Percentiles rank a stretch among this genome's conserved stretches.
These are phyloP conservation scores for Fraxinus pennsylvanica DNA, from an alignment of 257 asterid genomes.

Conservation along the genomic window DNA sequence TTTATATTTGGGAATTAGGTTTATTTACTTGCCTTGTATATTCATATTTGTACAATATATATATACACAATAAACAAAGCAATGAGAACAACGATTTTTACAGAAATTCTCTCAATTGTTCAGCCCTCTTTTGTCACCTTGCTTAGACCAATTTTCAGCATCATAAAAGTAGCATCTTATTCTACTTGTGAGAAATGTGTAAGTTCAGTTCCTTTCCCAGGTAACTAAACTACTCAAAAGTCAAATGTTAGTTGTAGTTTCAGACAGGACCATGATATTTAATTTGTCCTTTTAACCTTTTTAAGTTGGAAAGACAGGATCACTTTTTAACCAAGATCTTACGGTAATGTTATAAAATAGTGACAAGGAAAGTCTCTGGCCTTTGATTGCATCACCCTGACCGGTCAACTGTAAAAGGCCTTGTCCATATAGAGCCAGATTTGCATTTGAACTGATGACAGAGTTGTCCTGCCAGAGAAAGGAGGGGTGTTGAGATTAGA, in stretches of 20 bases:
- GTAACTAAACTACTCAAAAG: conserved; percentile 5
- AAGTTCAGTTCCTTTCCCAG: conserved; percentile 1
- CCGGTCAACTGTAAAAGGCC: conserved; percentile 82
- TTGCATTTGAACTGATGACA: conserved; percentile 83
- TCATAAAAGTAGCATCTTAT: conserved; percentile 2
- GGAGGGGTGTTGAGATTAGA: conserved; percentile 17
- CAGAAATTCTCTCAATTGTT: too few relatives aligned
- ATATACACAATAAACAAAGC: too few relatives aligned
- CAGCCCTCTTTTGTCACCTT: not conserved
- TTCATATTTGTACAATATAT: too few relatives aligned
- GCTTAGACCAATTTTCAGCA: conserved; percentile 16
- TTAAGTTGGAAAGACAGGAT: not conserved
- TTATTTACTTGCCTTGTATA: too few relatives aligned
- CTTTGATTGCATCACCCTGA: conserved; percentile 85
- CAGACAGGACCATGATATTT: conserved; percentile 9
- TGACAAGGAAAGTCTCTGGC: conserved; percentile 88
- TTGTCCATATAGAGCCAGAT: conserved; percentile 85
- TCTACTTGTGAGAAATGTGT: not conserved
- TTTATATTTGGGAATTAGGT: too few relatives aligned
- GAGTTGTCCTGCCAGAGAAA: conserved; percentile 70
- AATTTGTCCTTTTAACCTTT: not conserved
- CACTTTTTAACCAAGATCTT: conserved; percentile 39
- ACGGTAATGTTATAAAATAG: conserved; percentile 87
- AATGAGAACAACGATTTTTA: too few relatives aligned
- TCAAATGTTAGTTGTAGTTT: not conserved